These are phyloP conservation scores for Chlorella sp. DNA, from an alignment of 139 green algal species.

Conservation along the genomic window DNA sequence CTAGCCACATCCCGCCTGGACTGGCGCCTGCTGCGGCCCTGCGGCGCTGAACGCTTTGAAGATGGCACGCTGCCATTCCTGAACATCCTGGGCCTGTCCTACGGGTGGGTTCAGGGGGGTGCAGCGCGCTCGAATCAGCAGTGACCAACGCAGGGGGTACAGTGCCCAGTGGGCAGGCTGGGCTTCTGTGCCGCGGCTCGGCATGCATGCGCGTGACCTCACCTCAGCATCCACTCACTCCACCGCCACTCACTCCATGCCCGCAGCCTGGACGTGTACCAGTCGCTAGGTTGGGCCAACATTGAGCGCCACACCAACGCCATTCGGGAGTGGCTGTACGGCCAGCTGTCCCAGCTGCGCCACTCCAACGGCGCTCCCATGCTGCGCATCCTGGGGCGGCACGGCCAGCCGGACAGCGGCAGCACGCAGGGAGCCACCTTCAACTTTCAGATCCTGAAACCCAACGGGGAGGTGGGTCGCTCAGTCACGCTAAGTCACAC, in stretches of 20 bases:
- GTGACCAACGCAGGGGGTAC: too few relatives aligned
- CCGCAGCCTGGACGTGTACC: conserved; percentile 57
- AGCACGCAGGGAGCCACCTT: conserved; percentile 62
- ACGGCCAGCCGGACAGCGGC: conserved; percentile 30
- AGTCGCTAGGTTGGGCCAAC: conserved; percentile 57
- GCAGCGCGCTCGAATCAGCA: too few relatives aligned
- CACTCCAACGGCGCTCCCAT: conserved; percentile 76
- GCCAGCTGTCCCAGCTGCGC: conserved; percentile 46
- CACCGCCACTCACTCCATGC: too few relatives aligned
- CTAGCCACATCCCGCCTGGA: conserved; percentile 69
- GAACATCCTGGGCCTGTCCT: conserved; percentile 71
- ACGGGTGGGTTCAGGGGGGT: conserved; percentile 36
- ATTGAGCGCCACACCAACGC: conserved; percentile 50
- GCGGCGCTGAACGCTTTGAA: conserved; percentile 64
- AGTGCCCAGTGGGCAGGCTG: too few relatives aligned
- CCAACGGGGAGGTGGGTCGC: conserved; percentile 34
- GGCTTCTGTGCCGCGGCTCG: too few relatives aligned
- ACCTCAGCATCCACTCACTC: too few relatives aligned
- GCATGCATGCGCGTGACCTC: too few relatives aligned
- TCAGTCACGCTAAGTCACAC: too few relatives aligned
- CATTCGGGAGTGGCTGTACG: conserved; percentile 36
- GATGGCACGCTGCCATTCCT: conserved; percentile 82
- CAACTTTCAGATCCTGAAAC: conserved; percentile 72
- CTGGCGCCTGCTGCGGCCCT: conserved; percentile 57
- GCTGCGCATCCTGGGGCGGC: conserved; percentile 72